Conservation (phyloP, 169 alveolate genomes). For the Plasmodium blacklocki region DNA sequence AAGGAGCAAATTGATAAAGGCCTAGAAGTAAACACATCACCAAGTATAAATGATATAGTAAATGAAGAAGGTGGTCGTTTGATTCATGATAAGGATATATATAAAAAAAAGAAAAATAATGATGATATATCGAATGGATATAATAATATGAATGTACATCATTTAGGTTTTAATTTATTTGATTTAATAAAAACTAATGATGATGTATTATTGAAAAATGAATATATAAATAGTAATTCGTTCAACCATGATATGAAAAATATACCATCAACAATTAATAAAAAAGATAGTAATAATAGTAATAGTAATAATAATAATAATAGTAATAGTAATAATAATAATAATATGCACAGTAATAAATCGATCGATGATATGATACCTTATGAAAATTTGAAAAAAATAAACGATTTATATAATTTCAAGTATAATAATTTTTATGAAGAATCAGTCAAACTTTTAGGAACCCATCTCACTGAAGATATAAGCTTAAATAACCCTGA, state of each 20-base stretch:
- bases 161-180: conserved; percentile 63
- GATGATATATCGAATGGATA: conserved; percentile 13
- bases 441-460: conserved; percentile 3
- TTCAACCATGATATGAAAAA: neutral
- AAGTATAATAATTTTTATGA: neutral
- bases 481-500: too few relatives aligned
- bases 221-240: neutral
- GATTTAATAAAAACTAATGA: conserved; percentile 65
- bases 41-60: too few relatives aligned
- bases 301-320: neutral
- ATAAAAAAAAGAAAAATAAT: too few relatives aligned
- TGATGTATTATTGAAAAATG: conserved; percentile 17
- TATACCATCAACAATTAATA: neutral
- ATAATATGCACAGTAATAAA: neutral
- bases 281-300: neutral
- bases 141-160: conserved; percentile 52
- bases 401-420: neutral
- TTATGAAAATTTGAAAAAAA: neutral
- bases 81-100: too few relatives aligned
- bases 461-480: neutral
- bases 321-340: neutral
- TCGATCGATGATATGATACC: neutral
- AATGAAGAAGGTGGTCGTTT: too few relatives aligned
- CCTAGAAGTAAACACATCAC: too few relatives aligned
- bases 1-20: too few relatives aligned